Conservation (phyloP, 192 early-diverging fungal species). For the Gonapodya sp. region DNA sequence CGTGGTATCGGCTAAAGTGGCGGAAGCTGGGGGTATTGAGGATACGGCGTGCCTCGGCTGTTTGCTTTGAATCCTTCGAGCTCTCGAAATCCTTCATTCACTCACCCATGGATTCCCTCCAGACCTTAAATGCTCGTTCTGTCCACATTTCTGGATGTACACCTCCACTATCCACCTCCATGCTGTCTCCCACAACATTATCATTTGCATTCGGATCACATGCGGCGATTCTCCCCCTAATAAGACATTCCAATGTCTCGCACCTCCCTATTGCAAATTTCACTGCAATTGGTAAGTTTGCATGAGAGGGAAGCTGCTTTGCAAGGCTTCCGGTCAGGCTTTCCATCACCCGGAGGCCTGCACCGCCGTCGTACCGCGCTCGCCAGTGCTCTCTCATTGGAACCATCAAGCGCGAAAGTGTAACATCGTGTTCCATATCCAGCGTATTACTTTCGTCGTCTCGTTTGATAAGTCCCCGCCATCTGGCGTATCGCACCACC, state of each 20-base stretch:
- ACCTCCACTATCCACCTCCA: neutral
- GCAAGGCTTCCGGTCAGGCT: no score
- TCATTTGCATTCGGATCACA: no score
- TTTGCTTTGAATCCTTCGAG: no score
- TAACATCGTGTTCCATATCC: no score
- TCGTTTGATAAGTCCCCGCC: neutral
- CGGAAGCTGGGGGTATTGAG: no score
- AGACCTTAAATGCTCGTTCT: neutral
- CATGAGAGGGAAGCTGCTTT: no score
- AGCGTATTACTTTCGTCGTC: neutral
- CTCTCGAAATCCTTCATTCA: no score
- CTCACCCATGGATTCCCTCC: neutral
- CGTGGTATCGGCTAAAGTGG: neutral
- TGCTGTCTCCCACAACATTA: no score
- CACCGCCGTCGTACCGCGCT: no score
- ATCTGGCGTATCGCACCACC: neutral
- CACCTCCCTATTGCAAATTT: neutral
- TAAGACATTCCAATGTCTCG: neutral
- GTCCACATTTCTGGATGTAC: neutral
- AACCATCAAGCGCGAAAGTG: neutral
- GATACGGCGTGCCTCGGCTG: no score
- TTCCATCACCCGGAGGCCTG: no score
- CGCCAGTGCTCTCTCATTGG: neutral
- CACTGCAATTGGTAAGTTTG: neutral
- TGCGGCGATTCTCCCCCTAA: neutral